Evolutionary conservation across 305 asterid species (phyloP), one percentile per base, ranked within the genome.

Genomic region (Fraxinus angustifolia): DNA sequence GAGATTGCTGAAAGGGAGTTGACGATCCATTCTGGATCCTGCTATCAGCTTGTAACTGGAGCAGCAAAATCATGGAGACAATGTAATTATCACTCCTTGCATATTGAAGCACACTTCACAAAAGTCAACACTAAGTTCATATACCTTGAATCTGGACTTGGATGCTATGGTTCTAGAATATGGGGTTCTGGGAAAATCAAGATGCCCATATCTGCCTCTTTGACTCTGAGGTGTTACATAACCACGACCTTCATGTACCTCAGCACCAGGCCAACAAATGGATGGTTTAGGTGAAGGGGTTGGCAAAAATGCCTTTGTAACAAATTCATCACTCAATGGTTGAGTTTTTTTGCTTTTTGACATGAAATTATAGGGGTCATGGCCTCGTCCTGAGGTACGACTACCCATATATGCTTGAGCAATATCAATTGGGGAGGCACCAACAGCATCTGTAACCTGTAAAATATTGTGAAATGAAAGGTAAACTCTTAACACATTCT

Each of bases 391-490:
- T 50, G 88, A 67, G 76, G 83, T 86, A 78, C 96, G 92, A 85
- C 90, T 83, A 85, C 97, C 92, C 98, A 96, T 96, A 88, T 89
- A 96, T 76, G 97, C 97, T 86, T 90, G 95, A 58, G 99, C 99
- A 89, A 96, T 88, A 82, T 94, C 98, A 68, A 96, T 86, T 33
- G 99, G 98, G 6, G 98, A 93, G 81, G 98, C 93, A 84, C 92
- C 87, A 86, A 91, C 91, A 82, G 88, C 94, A 88, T 79, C 89
- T 58, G 88, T 88, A 75, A 88, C 92, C 99, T 96, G 90, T 86
- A 87, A 75, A 84, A 82, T 56, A 81, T 81, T 82, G 62, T 75
- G 81, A 83, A 77, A 70, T 34, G 58, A 23, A 81, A 71, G 19
- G 80, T 16, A 8, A 77, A 73, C 33, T 19, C 48, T 28, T 16